Conservation (phyloP, 371 early-diverging fungal species). For the Zychaea mexicana region DNA sequence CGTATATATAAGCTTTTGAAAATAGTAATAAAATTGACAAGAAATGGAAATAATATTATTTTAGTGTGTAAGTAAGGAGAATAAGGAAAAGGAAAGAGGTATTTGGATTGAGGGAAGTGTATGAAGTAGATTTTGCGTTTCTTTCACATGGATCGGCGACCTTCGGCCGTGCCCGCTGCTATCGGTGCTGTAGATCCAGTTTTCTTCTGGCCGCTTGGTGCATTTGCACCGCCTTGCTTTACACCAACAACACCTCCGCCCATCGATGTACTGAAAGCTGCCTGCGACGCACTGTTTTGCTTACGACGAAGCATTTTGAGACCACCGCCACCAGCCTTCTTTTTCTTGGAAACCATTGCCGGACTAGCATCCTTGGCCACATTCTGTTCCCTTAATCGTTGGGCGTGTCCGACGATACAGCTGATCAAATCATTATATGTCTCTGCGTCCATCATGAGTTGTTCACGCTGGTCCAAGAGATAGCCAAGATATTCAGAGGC, state of each 20-base stretch:
- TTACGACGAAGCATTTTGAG: constrained; percentile 35
- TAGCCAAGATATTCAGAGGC: constrained; percentile 65
- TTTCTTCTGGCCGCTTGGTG: constrained; percentile 17
- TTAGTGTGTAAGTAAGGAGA: no score
- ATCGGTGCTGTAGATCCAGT: constrained; percentile 3
- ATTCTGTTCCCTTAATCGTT: constrained; percentile 52
- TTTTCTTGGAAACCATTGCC: constrained; percentile 52
- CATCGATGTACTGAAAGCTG: constrained; percentile 39
- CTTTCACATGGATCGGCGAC: constrained; percentile 27
- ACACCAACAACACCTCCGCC: constrained; percentile 55
- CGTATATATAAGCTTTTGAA: no score
- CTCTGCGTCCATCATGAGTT: constrained; percentile 85
- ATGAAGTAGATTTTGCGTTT: neutral
- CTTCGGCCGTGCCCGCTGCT: constrained; percentile 11
- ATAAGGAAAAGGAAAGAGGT: neutral
- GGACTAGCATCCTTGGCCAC: constrained; percentile 49
- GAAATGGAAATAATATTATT: constrained; percentile 1
- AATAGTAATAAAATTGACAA: constrained; percentile 2
- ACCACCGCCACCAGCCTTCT: constrained; percentile 29
- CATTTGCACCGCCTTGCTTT: constrained; percentile 16
- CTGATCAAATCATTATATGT: constrained; percentile 88
- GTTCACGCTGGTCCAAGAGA: constrained; percentile 81
- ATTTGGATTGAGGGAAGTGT: neutral
- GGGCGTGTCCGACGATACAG: constrained; percentile 74
- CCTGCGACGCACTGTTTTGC: constrained; percentile 20